Conservation (phyloP, 306 rosid species). For the Geum urbanum region DNA sequence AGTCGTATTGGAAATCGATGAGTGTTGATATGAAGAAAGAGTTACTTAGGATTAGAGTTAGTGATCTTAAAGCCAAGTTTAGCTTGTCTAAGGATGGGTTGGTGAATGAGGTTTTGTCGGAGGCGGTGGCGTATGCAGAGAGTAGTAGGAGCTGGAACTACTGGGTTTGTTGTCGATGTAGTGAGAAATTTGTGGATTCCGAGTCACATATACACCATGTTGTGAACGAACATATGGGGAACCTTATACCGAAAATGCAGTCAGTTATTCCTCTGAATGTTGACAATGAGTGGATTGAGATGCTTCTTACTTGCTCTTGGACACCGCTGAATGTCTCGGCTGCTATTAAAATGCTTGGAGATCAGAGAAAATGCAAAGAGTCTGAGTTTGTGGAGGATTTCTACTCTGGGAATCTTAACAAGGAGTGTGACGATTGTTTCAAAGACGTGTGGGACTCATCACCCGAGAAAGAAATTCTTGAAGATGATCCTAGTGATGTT, state of each 20-base stretch:
- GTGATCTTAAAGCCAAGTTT: conserved; percentile 63
- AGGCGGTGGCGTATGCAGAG: conserved; percentile 65
- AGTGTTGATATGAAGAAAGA: conserved; percentile 63
- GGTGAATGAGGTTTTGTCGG: conserved; percentile 53
- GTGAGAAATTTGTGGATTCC: conserved; percentile 44
- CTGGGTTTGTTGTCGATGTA: conserved; percentile 79
- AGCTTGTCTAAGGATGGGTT: conserved; percentile 60
- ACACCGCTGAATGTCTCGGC: conserved; percentile 75
- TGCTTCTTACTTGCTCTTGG: conserved; percentile 82
- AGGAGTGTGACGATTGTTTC: conserved; percentile 46
- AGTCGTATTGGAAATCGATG: conserved; percentile 63
- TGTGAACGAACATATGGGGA: conserved; percentile 76
- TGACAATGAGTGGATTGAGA: conserved; percentile 71
- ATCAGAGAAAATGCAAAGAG: conserved; percentile 39
- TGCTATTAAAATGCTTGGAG: conserved; percentile 61
- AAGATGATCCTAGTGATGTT: conserved; percentile 30
- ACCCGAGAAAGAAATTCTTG: conserved; percentile 39
- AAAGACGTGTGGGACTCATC: conserved; percentile 53
- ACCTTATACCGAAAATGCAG: conserved; percentile 67
- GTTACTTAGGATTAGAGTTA: conserved; percentile 57
- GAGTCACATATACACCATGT: conserved; percentile 78
- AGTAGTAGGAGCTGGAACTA: conserved; percentile 70
- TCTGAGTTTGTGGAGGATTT: conserved; percentile 46
- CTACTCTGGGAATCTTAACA: conserved; percentile 32
- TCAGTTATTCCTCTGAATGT: conserved; percentile 69